These are phyloP conservation scores for Hydrangea macrophylla DNA, from an alignment of 148 eudicot genomes.

Conservation along the genomic window DNA sequence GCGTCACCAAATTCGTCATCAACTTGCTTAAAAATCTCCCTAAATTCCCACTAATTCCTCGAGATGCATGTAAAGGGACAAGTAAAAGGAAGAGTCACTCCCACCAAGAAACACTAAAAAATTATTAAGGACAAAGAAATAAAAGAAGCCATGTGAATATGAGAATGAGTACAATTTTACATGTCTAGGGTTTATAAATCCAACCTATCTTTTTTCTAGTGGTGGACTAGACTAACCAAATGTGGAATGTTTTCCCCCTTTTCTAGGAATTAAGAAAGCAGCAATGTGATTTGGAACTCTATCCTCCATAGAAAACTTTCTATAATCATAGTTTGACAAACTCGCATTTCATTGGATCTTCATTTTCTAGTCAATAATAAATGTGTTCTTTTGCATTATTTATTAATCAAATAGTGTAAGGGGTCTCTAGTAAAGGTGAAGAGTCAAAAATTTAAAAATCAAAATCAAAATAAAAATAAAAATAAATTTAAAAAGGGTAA, in stretches of 20 bases:
- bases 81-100: conserved; percentile 8
- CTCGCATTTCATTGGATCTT: conserved; percentile 25
- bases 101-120: conserved; percentile 1
- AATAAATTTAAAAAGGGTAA: too few relatives aligned
- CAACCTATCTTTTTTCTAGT: not conserved
- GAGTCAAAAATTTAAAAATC: too few relatives aligned
- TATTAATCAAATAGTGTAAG: not conserved
- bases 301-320: conserved; percentile 20
- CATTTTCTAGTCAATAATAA: not conserved
- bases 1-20: conserved; percentile 6
- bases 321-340: conserved; percentile 14
- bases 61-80: conserved; percentile 27
- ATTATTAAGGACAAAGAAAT: not conserved
- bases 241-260: conserved; percentile 12
- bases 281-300: conserved; percentile 13
- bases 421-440: too few relatives aligned
- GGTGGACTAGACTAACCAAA: conserved; percentile 7
- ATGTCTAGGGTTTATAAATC: conserved; percentile 6
- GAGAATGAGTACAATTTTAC: not conserved
- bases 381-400: not conserved
- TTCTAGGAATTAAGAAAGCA: conserved; percentile 8
- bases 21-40: conserved; percentile 13
- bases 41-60: conserved; percentile 15
- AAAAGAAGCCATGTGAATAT: conserved; percentile 9
- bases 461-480: too few relatives aligned